Evolutionary conservation across 345 rosid species (phyloP).

Genomic region (Zanthoxylum bungeanum): DNA sequence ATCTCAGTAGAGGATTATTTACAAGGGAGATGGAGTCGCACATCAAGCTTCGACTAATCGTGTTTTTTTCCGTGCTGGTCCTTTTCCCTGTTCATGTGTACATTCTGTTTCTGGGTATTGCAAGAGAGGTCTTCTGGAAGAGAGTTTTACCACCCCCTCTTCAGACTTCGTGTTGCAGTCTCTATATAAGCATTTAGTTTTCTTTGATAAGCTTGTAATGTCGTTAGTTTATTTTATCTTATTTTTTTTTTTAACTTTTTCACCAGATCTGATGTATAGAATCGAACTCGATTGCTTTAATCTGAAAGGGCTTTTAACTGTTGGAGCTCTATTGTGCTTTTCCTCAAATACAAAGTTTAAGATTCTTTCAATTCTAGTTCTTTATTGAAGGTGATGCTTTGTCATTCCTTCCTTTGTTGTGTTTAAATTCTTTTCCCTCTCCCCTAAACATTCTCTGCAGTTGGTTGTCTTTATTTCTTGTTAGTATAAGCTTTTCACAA

Average conservation of each 20-base stretch:
- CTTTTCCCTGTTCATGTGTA: conserved; percentile 13
- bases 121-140: conserved; percentile 52
- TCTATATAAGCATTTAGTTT: not conserved
- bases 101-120: conserved; percentile 33
- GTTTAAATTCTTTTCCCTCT: not conserved
- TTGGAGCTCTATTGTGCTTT: not conserved
- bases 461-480: too few species aligned
- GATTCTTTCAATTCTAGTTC: not conserved
- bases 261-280: not conserved
- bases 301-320: not conserved
- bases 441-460: not conserved
- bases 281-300: not conserved
- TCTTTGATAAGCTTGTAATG: not conserved
- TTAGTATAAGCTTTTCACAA: too few species aligned
- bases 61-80: not conserved
- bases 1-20: conserved; percentile 71
- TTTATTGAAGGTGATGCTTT: too few species aligned
- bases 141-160: conserved; percentile 45
- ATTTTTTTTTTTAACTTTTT: not conserved
- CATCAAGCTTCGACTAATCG: conserved; percentile 62
- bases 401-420: too few species aligned
- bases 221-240: not conserved
- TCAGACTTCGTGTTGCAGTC: conserved; percentile 20
- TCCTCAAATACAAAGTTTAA: not conserved
- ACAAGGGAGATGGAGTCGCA: conserved; percentile 75